Evolutionary conservation across 2,329 filamentous ascomycete genomes (phyloP).

Genomic region (Fusarium pseudoanthophilum): DNA sequence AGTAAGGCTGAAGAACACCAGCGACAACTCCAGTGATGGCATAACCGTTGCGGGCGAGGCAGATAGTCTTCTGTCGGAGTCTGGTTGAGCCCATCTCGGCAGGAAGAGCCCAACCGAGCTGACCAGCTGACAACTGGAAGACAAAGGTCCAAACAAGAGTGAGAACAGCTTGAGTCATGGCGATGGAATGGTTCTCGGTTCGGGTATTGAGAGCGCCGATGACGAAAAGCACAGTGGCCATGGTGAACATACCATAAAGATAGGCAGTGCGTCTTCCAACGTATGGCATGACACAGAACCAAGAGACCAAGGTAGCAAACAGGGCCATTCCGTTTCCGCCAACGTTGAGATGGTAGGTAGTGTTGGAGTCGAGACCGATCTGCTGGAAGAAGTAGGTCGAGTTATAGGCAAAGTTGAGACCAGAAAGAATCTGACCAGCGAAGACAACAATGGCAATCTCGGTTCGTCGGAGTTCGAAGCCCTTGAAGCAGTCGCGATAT

Average conservation of each 20-base stretch:
- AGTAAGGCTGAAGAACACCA: conserved; percentile 47
- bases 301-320: conserved; percentile 58
- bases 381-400: conserved; percentile 56
- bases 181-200: conserved; percentile 37
- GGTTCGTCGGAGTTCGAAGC: conserved; percentile 53
- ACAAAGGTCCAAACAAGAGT: conserved; percentile 49
- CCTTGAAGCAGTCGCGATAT: conserved; percentile 58
- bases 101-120: conserved; percentile 50
- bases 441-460: conserved; percentile 51
- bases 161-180: conserved; percentile 51
- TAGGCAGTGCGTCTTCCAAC: conserved; percentile 59
- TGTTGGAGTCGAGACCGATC: conserved; percentile 46
- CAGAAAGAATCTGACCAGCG: conserved; percentile 51
- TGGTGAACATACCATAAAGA: conserved; percentile 55
- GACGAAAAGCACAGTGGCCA: conserved; percentile 52
- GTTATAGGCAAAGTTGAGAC: conserved; percentile 53
- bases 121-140: conserved; percentile 53
- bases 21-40: conserved; percentile 36
- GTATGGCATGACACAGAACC: conserved; percentile 53
- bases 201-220: conserved; percentile 56
- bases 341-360: conserved; percentile 52
- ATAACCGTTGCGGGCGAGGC: conserved; percentile 46
- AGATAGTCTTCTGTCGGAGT: conserved; percentile 49
- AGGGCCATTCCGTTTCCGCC: conserved; percentile 53
- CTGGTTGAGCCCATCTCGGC: conserved; percentile 48